Evolutionary conservation across 2,329 filamentous ascomycete species (phyloP).

Genomic region (Ploettnerulaceae sp.): DNA sequence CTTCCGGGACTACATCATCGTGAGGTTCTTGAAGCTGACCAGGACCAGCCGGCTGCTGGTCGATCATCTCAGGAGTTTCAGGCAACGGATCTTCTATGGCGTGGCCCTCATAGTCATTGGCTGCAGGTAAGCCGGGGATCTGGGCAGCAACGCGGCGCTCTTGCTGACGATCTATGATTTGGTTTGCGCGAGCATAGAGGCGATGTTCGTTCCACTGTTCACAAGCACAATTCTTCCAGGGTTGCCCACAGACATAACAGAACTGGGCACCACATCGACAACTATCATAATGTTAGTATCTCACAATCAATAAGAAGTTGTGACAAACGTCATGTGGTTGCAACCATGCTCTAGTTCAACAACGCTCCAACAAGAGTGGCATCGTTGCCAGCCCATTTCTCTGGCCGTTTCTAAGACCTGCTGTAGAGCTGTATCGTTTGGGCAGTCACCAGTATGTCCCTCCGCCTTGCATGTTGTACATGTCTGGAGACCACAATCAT

Average conservation of each 20-base stretch:
- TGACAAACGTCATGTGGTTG: slow-evolving; percentile 4
- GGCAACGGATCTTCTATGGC: too few relatives aligned
- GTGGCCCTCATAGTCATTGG: too few relatives aligned
- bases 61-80: too few relatives aligned
- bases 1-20: too few relatives aligned
- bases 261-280: slow-evolving; percentile 2
- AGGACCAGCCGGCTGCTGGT: too few relatives aligned
- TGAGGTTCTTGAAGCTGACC: too few relatives aligned
- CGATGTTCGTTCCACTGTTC: slow-evolving; percentile 2
- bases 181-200: neutral
- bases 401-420: neutral
- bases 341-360: slow-evolving; percentile 3
- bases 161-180: neutral
- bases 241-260: slow-evolving; percentile 3
- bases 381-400: slow-evolving; percentile 2
- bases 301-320: neutral
- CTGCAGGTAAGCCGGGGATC: too few relatives aligned
- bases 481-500: neutral
- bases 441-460: neutral
- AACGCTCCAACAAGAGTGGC: neutral
- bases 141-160: too few relatives aligned
- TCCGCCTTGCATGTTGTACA: slow-evolving; percentile 1
- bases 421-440: neutral
- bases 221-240: slow-evolving; percentile 1
- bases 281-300: neutral